phyloP scores from a whole-genome alignment of 805 yeast species.

The Yarrowia porcina region DNA sequence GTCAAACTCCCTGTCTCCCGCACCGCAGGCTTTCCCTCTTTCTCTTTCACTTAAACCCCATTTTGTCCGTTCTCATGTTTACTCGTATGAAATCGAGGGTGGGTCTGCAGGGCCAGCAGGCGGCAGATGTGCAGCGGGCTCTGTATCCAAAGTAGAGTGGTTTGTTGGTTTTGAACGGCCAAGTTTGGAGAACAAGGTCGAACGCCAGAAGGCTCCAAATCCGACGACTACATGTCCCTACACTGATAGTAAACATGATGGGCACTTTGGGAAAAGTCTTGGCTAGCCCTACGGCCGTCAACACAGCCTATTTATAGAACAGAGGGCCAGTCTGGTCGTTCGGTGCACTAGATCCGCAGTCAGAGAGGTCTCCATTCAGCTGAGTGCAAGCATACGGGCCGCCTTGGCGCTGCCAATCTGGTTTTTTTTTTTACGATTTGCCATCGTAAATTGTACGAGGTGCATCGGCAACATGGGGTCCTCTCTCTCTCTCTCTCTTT shows the following conservation, averaged over 20 bases:
- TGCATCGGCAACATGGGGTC: not conserved
- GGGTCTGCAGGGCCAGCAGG: constrained; percentile 18
- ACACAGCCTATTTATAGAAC: not conserved
- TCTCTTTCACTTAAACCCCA: not conserved
- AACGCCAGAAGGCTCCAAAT: not conserved
- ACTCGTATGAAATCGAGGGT: not conserved
- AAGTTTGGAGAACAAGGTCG: not conserved
- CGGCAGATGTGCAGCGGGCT: not conserved
- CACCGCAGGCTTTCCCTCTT: not conserved
- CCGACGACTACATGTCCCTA: not conserved
- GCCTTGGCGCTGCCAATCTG: not conserved
- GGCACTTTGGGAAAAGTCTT: not conserved
- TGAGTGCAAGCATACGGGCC: not conserved
- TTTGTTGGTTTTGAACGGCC: not conserved
- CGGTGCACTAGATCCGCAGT: not conserved
- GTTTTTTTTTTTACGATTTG: not conserved
- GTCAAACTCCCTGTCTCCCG: not conserved
- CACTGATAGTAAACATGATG: not conserved
- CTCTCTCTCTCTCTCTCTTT: not conserved
- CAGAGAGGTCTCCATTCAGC: not conserved
- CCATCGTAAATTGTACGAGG: not conserved
- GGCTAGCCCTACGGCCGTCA: not conserved
- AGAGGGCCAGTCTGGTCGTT: not conserved
- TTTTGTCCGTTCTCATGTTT: not conserved
- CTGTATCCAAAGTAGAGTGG: not conserved